Evolutionary conservation across 1,139 yeast species (phyloP), one percentile per base, ranked within the genome.

Genomic region (Pichia sp.): DNA sequence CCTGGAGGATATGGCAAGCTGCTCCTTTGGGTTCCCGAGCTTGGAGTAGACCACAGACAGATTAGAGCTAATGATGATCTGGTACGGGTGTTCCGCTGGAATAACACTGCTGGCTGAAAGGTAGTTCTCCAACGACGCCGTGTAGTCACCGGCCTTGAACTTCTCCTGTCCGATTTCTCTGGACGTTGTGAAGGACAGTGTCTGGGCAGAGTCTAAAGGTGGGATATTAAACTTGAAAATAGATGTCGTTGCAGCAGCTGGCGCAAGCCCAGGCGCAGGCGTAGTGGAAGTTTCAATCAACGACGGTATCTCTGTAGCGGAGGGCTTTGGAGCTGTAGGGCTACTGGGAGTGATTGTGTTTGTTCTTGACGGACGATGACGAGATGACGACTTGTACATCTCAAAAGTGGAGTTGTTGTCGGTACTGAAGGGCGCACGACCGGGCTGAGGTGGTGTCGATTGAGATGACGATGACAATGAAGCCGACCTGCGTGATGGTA

Each of bases 91-190:
- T 5, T 72, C 72, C 1, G 67, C 62, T 0, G 97, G 96, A 7
- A 90, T 73, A 2, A 82, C 73, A 30, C 75, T 72, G 43, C 90
- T 72, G 36, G 96, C 85, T 47, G 77, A 74, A 19, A 80, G 73
- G 65, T 88, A 95, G 52, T 76, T 75, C 29, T 74, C 76, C 16
- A 81, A 74, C 0, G 99, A 93, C 6, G 75, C 70, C 7, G 82
- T 69, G 67, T 87, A 95, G 67, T 93, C 93, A 15, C 99, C 99
- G 16, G 82, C 78, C 55, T 80, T 79, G 72, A 84, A 93, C 0
- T 73, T 72, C 57, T 88, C 67, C 58, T 55, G 56, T 45, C 64
- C 54, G 34, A 56, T 56, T 29, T 57, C 56, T 40, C 52, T 47
- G 8, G 52, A 52, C n/a, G 41, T n/a, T 23, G 36, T 32, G 29